Base-by-base conservation (phyloP, 1,139 yeast species). In the Kodamaea anthophila region DNA sequence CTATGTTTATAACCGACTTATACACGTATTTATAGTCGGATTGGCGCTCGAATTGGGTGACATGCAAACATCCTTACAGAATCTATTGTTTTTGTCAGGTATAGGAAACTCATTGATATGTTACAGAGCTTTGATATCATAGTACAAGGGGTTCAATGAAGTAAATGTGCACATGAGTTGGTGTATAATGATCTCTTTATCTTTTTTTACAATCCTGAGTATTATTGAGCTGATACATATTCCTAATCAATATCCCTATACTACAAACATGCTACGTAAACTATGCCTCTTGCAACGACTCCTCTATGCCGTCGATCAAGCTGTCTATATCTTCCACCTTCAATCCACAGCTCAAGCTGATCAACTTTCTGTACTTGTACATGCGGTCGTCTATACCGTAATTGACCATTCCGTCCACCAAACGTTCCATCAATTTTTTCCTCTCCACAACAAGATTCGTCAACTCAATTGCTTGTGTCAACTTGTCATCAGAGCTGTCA, bases 331-430 rank as follows among this genome's bases (percentile, higher is more conserved):
- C 91, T 36, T 84, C 94, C 18, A 78, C 68, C 34, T 76, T 74
- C 36, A 86, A 69, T 3, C 86, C 94, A 44, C 96, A 86, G 36
- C 93, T 81, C 38, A 79, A 70, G 30, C 95, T 78, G 27, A 91
- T 78, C 40, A 91, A 65, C 46, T 77, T 76, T 42, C 94, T 70
- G 59, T 87, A 88, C 47, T 85, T 82, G 50, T 77, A 74, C 74
- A 87, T 77, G 53, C 82, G 84, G 12, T 49, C 46, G 42, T 63
- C 68, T 33, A 65, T 53, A 4, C 70, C 71, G 42, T 51, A 62
- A 34, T 44, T 42, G 34, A 54, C 61, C 29, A 68, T 55, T 14
- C 61, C 53, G 5, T 52, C 40, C 6, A 65, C 51, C 19, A 74
- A 58, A 15, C 54, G 46, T 20, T 49, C 46, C 24, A 77, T 62